Conservation (phyloP, 2,329 filamentous ascomycete genomes). For the Acarospora socialis region DNA sequence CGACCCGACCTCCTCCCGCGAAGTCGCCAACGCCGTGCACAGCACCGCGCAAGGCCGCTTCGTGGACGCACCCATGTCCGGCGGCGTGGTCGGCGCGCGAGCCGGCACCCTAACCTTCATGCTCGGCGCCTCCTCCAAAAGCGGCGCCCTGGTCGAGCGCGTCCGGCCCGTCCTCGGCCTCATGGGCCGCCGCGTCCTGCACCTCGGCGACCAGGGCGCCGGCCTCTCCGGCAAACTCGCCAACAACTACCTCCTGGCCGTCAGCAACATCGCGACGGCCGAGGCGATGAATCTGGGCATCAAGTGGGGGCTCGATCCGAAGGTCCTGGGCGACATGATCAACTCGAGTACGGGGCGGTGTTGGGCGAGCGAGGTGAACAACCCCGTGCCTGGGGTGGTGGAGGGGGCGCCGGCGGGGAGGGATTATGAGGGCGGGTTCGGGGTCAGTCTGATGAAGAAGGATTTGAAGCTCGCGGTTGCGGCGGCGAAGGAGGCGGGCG, state of each 20-base stretch:
- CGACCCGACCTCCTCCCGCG: constrained; percentile 69
- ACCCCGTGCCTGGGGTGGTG: constrained; percentile 77
- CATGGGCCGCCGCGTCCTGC: constrained; percentile 79
- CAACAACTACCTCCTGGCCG: constrained; percentile 90
- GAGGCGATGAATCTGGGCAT: constrained; percentile 55
- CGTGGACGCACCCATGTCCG: constrained; percentile 93
- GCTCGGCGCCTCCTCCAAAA: constrained; percentile 52
- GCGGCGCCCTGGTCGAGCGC: constrained; percentile 39
- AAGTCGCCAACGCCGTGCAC: constrained; percentile 57
- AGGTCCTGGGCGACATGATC: constrained; percentile 67
- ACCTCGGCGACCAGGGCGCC: constrained; percentile 71
- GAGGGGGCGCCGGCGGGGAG: constrained; percentile 58
- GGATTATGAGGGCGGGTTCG: constrained; percentile 67
- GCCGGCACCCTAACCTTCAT: constrained; percentile 90
- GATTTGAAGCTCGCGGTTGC: constrained; percentile 58
- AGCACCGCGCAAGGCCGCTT: constrained; percentile 58
- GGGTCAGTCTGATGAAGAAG: constrained; percentile 66
- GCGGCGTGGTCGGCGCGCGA: constrained; percentile 79
- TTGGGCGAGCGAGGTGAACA: constrained; percentile 94
- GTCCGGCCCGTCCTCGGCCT: constrained; percentile 55
- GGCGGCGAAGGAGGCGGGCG: constrained; percentile 55
- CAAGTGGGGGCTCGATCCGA: constrained; percentile 47
- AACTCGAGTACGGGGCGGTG: constrained; percentile 89
- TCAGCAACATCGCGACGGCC: constrained; percentile 69
- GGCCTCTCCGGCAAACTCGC: constrained; percentile 86